Evolutionary conservation across 805 yeast species (phyloP).

Genomic region (Ogataea ramenticola): DNA sequence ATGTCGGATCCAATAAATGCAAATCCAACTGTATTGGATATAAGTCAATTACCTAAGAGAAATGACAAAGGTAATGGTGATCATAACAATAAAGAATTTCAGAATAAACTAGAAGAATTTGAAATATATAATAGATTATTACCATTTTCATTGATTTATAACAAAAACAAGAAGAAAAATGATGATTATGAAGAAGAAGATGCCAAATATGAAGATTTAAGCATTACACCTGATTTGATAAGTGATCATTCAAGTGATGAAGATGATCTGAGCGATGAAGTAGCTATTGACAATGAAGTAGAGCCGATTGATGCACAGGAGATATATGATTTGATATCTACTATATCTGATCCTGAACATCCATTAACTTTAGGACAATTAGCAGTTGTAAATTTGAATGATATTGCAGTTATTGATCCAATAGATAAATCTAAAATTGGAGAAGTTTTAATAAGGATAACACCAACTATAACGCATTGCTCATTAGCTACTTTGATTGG

Average conservation of each 20-base stretch:
- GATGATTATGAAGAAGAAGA: not conserved
- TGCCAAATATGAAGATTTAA: not conserved
- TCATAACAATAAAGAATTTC: too few relatives aligned
- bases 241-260: not conserved
- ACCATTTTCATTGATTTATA: conserved; percentile 25
- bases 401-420: conserved; percentile 63
- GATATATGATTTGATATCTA: conserved; percentile 76
- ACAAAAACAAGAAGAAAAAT: not conserved
- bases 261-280: not conserved
- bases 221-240: not conserved
- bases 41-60: conserved; percentile 70
- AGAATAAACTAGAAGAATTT: conserved; percentile 15
- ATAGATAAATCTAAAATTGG: conserved; percentile 51
- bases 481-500: conserved; percentile 95
- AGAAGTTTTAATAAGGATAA: conserved; percentile 72
- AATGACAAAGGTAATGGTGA: too few relatives aligned
- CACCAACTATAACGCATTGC: conserved; percentile 98
- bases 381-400: conserved; percentile 82
- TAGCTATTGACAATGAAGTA: conserved; percentile 25
- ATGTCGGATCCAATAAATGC: conserved; percentile 88
- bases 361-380: conserved; percentile 91
- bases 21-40: conserved; percentile 79
- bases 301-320: conserved; percentile 86
- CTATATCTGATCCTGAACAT: conserved; percentile 95
- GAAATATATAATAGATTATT: conserved; percentile 15